These are phyloP conservation scores for Phytophthora sp. DNA, from an alignment of 352 stramenopile species.

Conservation along the genomic window DNA sequence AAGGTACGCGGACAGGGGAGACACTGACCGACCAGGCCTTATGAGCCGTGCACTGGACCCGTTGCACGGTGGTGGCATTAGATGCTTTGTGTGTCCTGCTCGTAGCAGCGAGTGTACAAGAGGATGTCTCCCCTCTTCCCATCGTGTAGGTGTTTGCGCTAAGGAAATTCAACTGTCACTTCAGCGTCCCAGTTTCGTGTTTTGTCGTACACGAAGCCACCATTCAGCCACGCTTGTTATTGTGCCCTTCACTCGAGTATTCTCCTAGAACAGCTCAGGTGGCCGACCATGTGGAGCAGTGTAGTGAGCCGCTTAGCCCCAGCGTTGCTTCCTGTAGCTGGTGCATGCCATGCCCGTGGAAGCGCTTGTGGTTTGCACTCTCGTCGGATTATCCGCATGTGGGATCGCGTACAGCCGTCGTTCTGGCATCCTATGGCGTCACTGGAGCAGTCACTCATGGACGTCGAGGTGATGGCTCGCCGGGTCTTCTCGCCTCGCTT, in stretches of 20 bases:
- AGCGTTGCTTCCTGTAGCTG: not conserved
- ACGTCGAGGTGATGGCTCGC: constrained; percentile 45
- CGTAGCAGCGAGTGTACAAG: constrained; percentile 17
- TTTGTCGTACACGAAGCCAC: constrained; percentile 1
- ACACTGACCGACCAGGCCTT: constrained; percentile 18
- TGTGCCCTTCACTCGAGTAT: constrained; percentile 12
- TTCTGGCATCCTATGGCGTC: constrained; percentile 57
- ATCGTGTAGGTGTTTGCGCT: constrained; percentile 33
- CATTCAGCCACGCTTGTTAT: not conserved
- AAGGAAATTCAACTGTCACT: constrained; percentile 38
- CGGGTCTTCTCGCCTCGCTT: constrained; percentile 39
- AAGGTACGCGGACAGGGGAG: constrained; percentile 21
- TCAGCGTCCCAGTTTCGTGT: constrained; percentile 14
- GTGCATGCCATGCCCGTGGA: not conserved
- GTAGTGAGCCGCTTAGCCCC: not conserved
- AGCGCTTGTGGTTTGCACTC: constrained; percentile 22
- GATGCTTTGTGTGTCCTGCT: constrained; percentile 21
- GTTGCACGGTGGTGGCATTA: constrained; percentile 27
- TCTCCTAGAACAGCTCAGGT: not conserved
- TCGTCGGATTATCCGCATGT: constrained; percentile 35
- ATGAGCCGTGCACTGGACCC: constrained; percentile 29
- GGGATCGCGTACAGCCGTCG: constrained; percentile 54
- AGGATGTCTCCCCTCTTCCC: constrained; percentile 19
- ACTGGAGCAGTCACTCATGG: constrained; percentile 76
- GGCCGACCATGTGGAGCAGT: constrained; percentile 17